These are phyloP conservation scores for Castanea crenata DNA, from an alignment of 306 rosid species.

Conservation along the genomic window DNA sequence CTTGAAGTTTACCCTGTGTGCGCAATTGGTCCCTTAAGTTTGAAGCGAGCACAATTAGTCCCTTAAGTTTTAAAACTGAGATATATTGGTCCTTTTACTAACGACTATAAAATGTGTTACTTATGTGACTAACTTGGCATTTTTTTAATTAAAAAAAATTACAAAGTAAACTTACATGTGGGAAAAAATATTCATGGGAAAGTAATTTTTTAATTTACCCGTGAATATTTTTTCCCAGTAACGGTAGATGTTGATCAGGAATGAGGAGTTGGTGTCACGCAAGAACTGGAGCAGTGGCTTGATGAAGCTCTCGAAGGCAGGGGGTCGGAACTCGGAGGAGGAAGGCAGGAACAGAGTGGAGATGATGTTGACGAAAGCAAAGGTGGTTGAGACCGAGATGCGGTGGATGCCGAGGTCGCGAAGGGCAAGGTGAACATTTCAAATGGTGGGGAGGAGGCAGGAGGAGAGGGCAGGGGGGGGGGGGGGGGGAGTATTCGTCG, in stretches of 20 bases:
- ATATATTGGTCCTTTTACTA: no score
- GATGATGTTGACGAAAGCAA: conserved; percentile 54
- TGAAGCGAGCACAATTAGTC: no score
- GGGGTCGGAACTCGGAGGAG: conserved; percentile 53
- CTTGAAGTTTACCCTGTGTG: no score
- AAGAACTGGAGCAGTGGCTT: conserved; percentile 6
- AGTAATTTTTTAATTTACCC: no score
- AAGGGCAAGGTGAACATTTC: conserved; percentile 61
- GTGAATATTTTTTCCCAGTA: conserved; percentile 22
- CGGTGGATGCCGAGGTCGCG: conserved; percentile 59
- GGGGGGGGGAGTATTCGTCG: conserved; percentile 25
- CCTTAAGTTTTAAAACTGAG: no score
- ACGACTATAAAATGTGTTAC: no score
- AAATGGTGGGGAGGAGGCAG: conserved; percentile 60
- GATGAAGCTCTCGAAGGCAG: conserved; percentile 28
- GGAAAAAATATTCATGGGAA: no score
- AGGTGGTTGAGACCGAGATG: conserved; percentile 71
- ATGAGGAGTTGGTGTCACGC: conserved; percentile 67
- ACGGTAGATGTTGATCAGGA: conserved; percentile 77
- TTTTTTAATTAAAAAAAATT: no score
- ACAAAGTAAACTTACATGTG: no score
- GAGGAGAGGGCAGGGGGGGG: conserved; percentile 48
- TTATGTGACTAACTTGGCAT: no score
- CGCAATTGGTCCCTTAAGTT: no score
- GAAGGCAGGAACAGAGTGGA: conserved; percentile 74